Evolutionary conservation across 2,329 filamentous ascomycete species (phyloP).

Genomic region (Penicillium sp.): DNA sequence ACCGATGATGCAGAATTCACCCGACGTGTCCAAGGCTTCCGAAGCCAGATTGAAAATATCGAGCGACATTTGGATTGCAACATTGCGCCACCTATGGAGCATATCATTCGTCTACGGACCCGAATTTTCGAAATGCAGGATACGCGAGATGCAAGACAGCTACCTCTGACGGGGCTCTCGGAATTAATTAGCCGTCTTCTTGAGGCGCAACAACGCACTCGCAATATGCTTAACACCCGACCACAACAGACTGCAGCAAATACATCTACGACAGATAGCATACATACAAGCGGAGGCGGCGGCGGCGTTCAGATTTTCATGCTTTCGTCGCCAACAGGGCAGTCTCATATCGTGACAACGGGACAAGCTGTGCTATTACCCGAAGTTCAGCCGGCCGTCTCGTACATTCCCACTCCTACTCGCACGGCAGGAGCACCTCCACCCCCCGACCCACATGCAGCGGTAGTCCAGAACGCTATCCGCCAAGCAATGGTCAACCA

Average conservation of each 20-base stretch:
- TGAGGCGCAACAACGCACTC: neutral
- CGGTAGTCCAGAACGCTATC: slow-evolving; percentile 30
- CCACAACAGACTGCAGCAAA: too few relatives aligned
- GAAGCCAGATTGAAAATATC: slow-evolving; percentile 24
- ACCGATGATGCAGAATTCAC: neutral
- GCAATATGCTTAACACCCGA: neutral
- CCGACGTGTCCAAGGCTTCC: slow-evolving; percentile 1
- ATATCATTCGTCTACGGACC: slow-evolving; percentile 30
- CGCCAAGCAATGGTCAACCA: slow-evolving; percentile 35
- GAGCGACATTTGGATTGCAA: slow-evolving; percentile 31
- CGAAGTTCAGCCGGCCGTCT: neutral
- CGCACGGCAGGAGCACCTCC: slow-evolving; percentile 9
- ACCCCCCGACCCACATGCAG: slow-evolving; percentile 17
- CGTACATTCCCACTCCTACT: neutral
- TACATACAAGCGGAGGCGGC: neutral
- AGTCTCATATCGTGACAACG: neutral
- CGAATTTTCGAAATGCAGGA: slow-evolving; percentile 34
- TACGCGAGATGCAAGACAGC: slow-evolving; percentile 29
- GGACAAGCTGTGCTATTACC: neutral
- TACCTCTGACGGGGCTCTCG: slow-evolving; percentile 22
- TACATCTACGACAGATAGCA: neutral
- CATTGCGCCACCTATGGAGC: slow-evolving; percentile 29
- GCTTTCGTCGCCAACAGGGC: neutral
- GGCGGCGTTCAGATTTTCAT: neutral
- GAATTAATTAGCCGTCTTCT: slow-evolving; percentile 18